Evolutionary conservation across 208 protist genomes (phyloP), one percentile per base, ranked within the genome.

Genomic region (Acanthamoeba healyi): DNA sequence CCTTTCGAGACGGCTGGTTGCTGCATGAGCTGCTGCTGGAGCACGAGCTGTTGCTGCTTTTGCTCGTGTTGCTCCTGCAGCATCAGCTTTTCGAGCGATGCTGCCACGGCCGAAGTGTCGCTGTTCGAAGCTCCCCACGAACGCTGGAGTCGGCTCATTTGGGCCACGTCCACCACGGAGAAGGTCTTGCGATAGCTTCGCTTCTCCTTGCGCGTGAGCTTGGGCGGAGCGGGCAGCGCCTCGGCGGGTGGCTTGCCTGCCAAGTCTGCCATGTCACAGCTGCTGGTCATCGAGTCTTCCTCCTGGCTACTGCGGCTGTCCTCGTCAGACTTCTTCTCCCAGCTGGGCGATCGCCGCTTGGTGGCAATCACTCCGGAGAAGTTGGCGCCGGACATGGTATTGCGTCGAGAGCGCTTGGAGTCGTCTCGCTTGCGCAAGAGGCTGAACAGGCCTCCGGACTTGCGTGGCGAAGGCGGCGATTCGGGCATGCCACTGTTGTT

Each of bases 121-220:
- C 9, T 49, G 38, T 82, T 61, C 54, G 61, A 34, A 29, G 61
- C 9, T 26, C 61, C 61, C 61, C 61, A 70, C 12, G 61, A 32
- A 9, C 61, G 61, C 61, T 70, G 61, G 32, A 70, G 61, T 34
- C 77, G 26, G 77, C 51, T 32, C 40, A 86, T 46, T 32, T 86
- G 42, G 44, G 51, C 42, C 77, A 86, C 42, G 34, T 86, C 77
- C 24, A 56, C 77, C 26, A 51, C 40, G 51, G 77, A 86, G 77
- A 86, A 86, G 51, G 77, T 61, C 51, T 86, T 86, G 42, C 77
- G 42, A 26, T 86, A 86, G 40, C 56, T 86, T 9, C 51, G 77
- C 51, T 86, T 86, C 77, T 86, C 77, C 51, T 61, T 86, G 42
- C 51, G 42, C 14, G 29, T 70, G n/a, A 70, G 32, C 61, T 70